A percentile compares a stretch with the other conserved stretches of the same genome.
Evolutionary conservation across 169 alveolate genomes (phyloP).

Genomic region (Eimeria falciformis): DNA sequence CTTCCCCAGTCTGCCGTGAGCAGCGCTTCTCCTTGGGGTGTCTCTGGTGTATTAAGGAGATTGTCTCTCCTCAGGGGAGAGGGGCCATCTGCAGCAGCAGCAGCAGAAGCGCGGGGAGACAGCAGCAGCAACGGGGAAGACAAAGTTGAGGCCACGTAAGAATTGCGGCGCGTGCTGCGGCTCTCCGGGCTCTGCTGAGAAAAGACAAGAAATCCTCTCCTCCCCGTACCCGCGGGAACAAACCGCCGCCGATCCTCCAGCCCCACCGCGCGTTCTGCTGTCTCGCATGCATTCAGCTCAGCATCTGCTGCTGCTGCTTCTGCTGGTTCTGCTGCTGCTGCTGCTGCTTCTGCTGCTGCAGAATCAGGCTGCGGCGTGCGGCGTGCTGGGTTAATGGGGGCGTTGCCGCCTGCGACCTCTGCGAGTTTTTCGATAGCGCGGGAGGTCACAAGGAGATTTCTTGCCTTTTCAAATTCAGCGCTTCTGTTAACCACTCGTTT

Average conservation of each 20-base stretch:
- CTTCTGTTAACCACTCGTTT: too few relatives aligned
- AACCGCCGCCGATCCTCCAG: not conserved
- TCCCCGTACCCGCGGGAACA: not conserved
- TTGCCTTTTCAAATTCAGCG: not conserved
- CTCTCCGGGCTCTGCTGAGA: constrained; percentile 6
- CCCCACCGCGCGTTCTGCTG: not conserved
- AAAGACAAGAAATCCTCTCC: too few relatives aligned
- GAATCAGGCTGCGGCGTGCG: constrained; percentile 2
- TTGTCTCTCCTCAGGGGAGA: constrained; percentile 7
- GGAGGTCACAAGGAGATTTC: not conserved
- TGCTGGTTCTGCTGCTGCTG: constrained; percentile 3
- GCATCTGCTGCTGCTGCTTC: not conserved
- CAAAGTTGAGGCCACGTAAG: constrained; percentile 13
- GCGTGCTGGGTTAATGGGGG: constrained; percentile 27
- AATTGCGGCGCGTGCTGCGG: constrained; percentile 13
- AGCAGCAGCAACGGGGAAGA: constrained; percentile 58
- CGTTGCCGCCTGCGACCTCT: constrained; percentile 21
- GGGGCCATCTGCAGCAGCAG: constrained; percentile 25
- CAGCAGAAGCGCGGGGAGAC: constrained; percentile 51
- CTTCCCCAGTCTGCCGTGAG: not conserved
- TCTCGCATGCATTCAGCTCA: not conserved
- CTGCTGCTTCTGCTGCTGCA: constrained; percentile 62
- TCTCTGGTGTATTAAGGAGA: constrained; percentile 28
- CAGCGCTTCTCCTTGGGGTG: not conserved
- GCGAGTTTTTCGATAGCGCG: constrained; percentile 15